phyloP scores from a whole-genome alignment of 148 eudicot genomes.

The Limonium bicolor region DNA sequence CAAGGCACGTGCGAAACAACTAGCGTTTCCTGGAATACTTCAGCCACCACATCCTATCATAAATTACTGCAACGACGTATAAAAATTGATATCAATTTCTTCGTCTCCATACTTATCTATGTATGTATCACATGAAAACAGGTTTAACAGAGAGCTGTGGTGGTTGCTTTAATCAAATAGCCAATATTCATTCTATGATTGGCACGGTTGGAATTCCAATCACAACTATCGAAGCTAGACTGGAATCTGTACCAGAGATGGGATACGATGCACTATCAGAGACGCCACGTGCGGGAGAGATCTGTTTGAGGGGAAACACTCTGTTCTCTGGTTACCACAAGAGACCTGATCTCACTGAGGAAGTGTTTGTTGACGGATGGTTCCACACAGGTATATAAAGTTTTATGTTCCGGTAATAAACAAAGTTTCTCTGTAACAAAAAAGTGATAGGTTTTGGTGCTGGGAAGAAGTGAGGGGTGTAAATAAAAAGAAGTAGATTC shows the following conservation, averaged over 20 bases:
- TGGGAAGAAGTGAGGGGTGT: too few species aligned
- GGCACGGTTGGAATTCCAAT: conserved; percentile 90
- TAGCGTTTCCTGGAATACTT: too few species aligned
- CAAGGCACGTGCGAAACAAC: too few species aligned
- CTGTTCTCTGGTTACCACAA: conserved; percentile 94
- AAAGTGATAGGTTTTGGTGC: neutral
- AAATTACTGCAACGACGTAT: too few species aligned
- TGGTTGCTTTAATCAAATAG: conserved; percentile 73
- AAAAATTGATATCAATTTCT: too few species aligned
- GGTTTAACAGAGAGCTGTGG: conserved; percentile 96
- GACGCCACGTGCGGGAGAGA: conserved; percentile 91
- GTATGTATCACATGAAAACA: too few species aligned
- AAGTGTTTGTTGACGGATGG: conserved; percentile 79
- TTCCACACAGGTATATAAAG: conserved; percentile 73
- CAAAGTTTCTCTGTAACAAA: neutral
- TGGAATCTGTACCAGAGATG: conserved; percentile 93
- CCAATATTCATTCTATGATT: conserved; percentile 59
- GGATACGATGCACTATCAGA: conserved; percentile 69
- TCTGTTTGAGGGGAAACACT: conserved; percentile 76
- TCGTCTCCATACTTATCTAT: too few species aligned
- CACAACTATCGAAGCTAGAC: conserved; percentile 77
- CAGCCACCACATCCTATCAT: too few species aligned
- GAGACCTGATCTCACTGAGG: conserved; percentile 55
- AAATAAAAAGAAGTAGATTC: too few species aligned
- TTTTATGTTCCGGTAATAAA: neutral